Conservation (phyloP, 192 early-diverging fungal genomes). For the Coemansia furcata region DNA sequence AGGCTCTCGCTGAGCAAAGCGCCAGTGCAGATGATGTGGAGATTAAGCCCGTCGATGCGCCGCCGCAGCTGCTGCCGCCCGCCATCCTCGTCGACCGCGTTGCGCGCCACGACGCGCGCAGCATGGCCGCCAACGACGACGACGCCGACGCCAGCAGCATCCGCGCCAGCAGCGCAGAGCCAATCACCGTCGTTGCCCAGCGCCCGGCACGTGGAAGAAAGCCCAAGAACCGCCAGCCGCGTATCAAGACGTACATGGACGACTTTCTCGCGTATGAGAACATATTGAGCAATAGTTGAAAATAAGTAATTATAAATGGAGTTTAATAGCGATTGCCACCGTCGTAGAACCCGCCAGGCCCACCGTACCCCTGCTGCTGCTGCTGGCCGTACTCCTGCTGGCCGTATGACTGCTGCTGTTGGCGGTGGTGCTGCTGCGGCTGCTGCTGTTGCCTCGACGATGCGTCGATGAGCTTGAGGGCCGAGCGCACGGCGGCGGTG, state of each 20-base stretch:
- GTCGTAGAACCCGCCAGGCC: too few species aligned
- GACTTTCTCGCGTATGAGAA: constrained; percentile 39
- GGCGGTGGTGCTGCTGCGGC: background rate
- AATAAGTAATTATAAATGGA: too few species aligned
- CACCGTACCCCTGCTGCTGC: too few species aligned
- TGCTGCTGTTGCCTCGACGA: constrained; percentile 8
- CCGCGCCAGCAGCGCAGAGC: constrained; percentile 34
- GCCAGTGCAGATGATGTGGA: constrained; percentile 2
- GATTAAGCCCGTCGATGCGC: constrained; percentile 18
- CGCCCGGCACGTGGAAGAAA: constrained; percentile 22
- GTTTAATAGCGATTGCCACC: too few species aligned
- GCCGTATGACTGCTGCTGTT: too few species aligned
- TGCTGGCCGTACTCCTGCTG: too few species aligned
- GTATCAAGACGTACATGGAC: constrained; percentile 24
- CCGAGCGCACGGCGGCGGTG: constrained; percentile 35
- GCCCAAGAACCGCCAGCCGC: constrained; percentile 18
- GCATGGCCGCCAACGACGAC: background rate
- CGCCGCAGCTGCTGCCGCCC: constrained; percentile 30
- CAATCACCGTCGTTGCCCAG: constrained; percentile 14
- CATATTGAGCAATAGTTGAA: background rate
- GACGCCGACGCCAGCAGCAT: constrained; percentile 16
- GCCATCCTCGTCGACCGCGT: constrained; percentile 7
- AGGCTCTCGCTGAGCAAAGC: constrained; percentile 28
- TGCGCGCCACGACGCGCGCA: background rate
- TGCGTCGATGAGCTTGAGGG: constrained; percentile 43